Percentiles rank a stretch among this genome's conserved stretches.
Conservation (phyloP, 78 protist species). For the Dictyostelium firmibasis region DNA sequence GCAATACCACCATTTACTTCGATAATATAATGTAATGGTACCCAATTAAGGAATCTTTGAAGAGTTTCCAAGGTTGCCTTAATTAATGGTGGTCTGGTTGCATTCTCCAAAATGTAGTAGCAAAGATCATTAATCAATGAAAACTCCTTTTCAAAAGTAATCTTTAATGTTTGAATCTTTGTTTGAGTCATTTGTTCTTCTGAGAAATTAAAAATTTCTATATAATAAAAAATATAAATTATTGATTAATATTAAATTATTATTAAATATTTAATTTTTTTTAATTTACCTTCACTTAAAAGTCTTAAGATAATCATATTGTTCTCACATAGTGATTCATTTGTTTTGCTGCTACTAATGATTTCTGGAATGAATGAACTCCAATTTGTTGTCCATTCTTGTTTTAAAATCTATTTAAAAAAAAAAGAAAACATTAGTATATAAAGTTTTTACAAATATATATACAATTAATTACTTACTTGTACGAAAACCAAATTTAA, state of each 20-base stretch:
- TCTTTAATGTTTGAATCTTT: slow-evolving; percentile 90
- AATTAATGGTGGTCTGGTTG: slow-evolving; percentile 82
- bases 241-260: too few species aligned
- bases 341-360: slow-evolving; percentile 86
- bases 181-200: slow-evolving; percentile 91
- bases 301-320: slow-evolving; percentile 95
- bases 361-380: slow-evolving; percentile 95
- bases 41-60: slow-evolving; percentile 95
- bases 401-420: slow-evolving; percentile 92
- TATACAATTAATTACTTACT: slow-evolving; percentile 24
- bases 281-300: slow-evolving; percentile 79
- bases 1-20: slow-evolving; percentile 82
- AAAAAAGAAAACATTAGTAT: not conserved
- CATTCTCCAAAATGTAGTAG: slow-evolving; percentile 76
- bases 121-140: slow-evolving; percentile 90
- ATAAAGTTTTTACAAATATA: not conserved
- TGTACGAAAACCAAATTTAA: slow-evolving; percentile 91
- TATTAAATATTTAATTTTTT: not conserved
- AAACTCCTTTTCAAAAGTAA: slow-evolving; percentile 92
- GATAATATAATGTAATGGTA: slow-evolving; percentile 97
- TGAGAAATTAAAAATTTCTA: slow-evolving; percentile 96
- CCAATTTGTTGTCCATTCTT: slow-evolving; percentile 99
- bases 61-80: slow-evolving; percentile 88
- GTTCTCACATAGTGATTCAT: slow-evolving; percentile 96
- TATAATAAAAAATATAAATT: not conserved